Conservation (phyloP, 176 grass and related monocot genomes). For the Eleusine coracana region DNA sequence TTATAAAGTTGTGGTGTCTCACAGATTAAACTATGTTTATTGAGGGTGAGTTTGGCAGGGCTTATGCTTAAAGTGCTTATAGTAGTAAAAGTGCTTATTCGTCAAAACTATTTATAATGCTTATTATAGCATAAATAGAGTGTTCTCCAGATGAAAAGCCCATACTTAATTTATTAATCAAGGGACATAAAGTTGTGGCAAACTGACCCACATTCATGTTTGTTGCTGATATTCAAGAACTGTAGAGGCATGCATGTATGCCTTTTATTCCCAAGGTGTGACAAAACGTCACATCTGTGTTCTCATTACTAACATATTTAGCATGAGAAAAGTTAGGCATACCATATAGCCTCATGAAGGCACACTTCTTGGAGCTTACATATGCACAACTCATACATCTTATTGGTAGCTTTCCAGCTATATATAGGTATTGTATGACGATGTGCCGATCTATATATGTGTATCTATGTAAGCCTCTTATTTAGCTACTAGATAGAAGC, state of each 20-base stretch:
- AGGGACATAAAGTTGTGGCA: neutral
- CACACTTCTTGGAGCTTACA: conserved; percentile 30
- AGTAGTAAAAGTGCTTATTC: no score
- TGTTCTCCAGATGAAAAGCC: no score
- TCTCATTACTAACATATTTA: neutral
- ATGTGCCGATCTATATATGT: neutral
- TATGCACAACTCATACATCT: conserved; percentile 18
- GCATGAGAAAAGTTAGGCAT: neutral
- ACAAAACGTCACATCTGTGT: conserved; percentile 29
- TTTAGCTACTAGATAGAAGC: neutral
- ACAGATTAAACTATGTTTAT: no score
- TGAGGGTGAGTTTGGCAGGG: no score
- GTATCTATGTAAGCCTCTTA: conserved; percentile 25
- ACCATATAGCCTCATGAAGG: conserved; percentile 26
- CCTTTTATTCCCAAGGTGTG: conserved; percentile 37
- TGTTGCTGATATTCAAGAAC: neutral
- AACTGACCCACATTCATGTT: neutral
- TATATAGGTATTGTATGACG: conserved; percentile 22
- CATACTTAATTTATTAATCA: neutral
- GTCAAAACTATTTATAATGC: no score
- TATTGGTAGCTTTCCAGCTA: conserved; percentile 40
- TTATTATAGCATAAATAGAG: no score
- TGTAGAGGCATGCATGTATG: neutral
- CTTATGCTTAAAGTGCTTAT: no score
- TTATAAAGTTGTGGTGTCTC: no score